Evolutionary conservation across 2,329 filamentous ascomycete genomes (phyloP).

Genomic region (Penicillium sp.): DNA sequence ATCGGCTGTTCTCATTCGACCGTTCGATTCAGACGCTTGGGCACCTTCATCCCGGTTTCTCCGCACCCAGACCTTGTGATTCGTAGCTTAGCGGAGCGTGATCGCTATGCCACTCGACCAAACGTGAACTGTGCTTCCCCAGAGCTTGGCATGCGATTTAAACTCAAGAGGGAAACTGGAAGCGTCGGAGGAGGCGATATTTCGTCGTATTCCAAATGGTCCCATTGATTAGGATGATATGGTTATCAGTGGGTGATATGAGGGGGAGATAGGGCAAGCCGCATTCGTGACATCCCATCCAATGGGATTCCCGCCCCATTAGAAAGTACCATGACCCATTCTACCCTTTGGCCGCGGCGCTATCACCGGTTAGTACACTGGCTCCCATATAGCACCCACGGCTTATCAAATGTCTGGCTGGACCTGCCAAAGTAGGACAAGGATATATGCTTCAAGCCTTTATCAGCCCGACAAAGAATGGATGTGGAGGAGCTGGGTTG

Average conservation of each 20-base stretch:
- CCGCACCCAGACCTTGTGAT: constrained; percentile 20
- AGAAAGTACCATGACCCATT: neutral
- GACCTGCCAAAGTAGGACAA: constrained; percentile 28
- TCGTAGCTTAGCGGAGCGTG: constrained; percentile 12
- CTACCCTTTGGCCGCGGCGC: neutral
- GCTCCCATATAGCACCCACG: constrained; percentile 1
- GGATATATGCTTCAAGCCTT: neutral
- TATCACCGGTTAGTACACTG: constrained; percentile 2
- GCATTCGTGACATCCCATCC: neutral
- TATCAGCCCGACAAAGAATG: neutral
- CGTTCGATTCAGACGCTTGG: neutral
- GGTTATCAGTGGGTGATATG: constrained; percentile 18
- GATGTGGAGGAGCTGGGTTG: neutral
- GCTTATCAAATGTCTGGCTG: constrained; percentile 23
- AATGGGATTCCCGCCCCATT: no score
- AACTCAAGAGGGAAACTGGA: constrained; percentile 32
- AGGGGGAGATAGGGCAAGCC: constrained; percentile 18
- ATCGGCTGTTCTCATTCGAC: neutral
- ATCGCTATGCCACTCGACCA: constrained; percentile 11
- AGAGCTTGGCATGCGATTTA: constrained; percentile 26
- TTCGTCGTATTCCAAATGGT: neutral
- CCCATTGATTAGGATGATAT: neutral
- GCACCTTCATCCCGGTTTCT: constrained; percentile 6
- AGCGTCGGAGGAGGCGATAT: constrained; percentile 21
- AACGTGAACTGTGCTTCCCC: constrained; percentile 15